Percentiles rank a stretch among this genome's conserved stretches.
Conservation (phyloP, 768 basidiomycete species). For the Pleurotus sapidus region DNA sequence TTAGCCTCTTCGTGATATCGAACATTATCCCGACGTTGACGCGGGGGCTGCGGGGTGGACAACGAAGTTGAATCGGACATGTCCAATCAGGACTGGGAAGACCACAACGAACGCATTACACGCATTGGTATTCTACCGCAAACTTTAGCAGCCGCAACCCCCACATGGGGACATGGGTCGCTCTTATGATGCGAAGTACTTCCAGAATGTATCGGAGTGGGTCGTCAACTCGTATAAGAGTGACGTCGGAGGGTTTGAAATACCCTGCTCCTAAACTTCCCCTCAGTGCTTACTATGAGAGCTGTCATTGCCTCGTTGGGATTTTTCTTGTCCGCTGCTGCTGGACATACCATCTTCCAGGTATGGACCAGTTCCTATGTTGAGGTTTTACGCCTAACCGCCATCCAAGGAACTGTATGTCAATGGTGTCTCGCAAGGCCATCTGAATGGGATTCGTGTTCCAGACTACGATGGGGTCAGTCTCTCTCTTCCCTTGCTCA, state of each 20-base stretch:
- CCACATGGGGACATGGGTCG: no score
- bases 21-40: conserved; percentile 2
- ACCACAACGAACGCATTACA: no score
- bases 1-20: no score
- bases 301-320: conserved; percentile 16
- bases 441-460: conserved; percentile 36
- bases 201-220: no score
- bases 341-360: conserved; percentile 56
- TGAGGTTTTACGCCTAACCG: not conserved
- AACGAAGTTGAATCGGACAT: no score
- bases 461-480: conserved; percentile 45
- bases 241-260: no score
- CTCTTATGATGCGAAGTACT: no score
- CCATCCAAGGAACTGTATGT: conserved; percentile 40
- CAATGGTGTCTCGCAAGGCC: conserved; percentile 47
- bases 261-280: no score
- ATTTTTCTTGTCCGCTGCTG: conserved; percentile 30
- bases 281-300: no score
- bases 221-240: not conserved
- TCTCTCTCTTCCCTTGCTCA: not conserved
- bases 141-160: no score
- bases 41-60: not conserved
- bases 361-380: conserved; percentile 16
- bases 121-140: no score
- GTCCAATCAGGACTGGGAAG: no score